Base-by-base conservation (phyloP, 2,329 filamentous ascomycete genomes). In the Thelonectria blattea region DNA sequence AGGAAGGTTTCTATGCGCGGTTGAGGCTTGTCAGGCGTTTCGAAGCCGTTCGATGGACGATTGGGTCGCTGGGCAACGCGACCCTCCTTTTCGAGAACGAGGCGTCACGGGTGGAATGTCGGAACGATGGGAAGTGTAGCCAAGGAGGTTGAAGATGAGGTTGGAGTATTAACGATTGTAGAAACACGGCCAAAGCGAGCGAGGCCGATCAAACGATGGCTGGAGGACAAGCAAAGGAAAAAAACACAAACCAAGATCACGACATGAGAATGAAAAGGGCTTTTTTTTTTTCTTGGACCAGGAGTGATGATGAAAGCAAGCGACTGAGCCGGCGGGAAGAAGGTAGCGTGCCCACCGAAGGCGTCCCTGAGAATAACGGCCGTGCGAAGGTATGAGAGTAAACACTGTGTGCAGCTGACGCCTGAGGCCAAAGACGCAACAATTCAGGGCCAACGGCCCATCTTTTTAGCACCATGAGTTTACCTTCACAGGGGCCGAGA, bases 181-280 rank as follows among this genome's bases (percentile, higher is more conserved):
- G 62, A 60, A 71, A 78, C 77, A 72, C 78, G 79, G 80, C 81
- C 81, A 81, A 78, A 87, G 80, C 85, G 85, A 88, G 79, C 84
- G 85, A 86, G 80, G 80, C 77, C 77, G 78, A 63, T 65, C 61
- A 56, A 45, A 62, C 65, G 60, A 65, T 24, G 65, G 52, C 56
- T 59, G 63, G 58, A 66, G 63, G 51, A 62, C 54, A 63, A 65
- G 18, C 57, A 65, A 60, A 61, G 63, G 56, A 64, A 48, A 10
- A 20, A 64, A 54, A 56, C 42, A 60, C 60, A 65, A 61, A 53
- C 56, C 55, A 63, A 43, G 62, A 57, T 65, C 58, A 64, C 61
- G 64, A 70, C 53, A 61, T 14, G 20, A 45, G 39, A 20, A 37
- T 37, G 17, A 45, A 18, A 18, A 67, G 65, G 32, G 53, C 58